Base-by-base conservation (phyloP, 1,284 basidiomycete species). In the Neolentinus lepideus region DNA sequence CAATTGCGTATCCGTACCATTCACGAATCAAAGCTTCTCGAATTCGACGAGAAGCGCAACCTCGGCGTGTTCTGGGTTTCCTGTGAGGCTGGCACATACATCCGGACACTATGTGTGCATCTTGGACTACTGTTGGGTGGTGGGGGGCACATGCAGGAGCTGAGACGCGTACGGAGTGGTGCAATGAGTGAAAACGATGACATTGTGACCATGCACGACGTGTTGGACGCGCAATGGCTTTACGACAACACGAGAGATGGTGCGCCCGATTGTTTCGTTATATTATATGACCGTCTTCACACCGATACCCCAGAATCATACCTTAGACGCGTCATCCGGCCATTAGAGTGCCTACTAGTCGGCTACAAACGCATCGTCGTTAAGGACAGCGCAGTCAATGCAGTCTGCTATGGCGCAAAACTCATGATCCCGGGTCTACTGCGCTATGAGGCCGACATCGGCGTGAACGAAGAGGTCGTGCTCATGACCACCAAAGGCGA, bases 401-500 rank as follows among this genome's bases (percentile, higher is more conserved):
- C 97, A 58, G 93, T 99, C 58, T 99, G 97, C 77, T 99, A 99
- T 74, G 97, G 97, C 64, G 97, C 97, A 59, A 98, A 99, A 73
- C 87, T 99, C 67, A 99, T 99, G 97, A 95, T 99, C 64, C 97
- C 97, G 59, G 97, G 97, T 74, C 80, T 99, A 50, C 79, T 99
- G 55, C 92, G 97, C 62, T 99, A 98, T 71, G 95, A 99, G 74
- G 85, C 88, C 48, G 95, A 96, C 69, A 99, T 99, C 62, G 87
- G 94, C 65, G 75, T 98, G 53, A 84, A 96, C 70, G 97, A 99
- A 72, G 97, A 99, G 73, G 90, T 99, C 51, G 96, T 99, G 50
- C 78, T 99, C 61, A 99, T 99, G 95, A 99, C 97, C 55, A 99
- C 97, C 51, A 99, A 99, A 80, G 97, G 95, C 63, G 97, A 99